A percentile compares a stretch with the other conserved stretches of the same genome.
These are phyloP conservation scores for Multifurca ochricompacta DNA, from an alignment of 768 basidiomycete species.

Conservation along the genomic window DNA sequence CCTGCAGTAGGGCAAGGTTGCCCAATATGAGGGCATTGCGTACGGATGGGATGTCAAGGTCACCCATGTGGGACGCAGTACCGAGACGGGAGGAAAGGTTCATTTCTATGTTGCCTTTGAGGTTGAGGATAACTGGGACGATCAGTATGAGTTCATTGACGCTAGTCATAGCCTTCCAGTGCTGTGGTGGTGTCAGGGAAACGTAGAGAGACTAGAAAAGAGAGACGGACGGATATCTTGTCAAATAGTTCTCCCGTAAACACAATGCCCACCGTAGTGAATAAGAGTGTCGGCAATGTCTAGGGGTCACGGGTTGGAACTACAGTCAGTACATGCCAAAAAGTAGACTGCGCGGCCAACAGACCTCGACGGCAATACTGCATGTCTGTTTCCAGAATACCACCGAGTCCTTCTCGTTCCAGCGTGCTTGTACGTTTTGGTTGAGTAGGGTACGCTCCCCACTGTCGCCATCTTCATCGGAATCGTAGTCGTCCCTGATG, in stretches of 20 bases:
- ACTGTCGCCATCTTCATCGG: conserved; percentile 29
- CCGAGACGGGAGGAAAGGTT: conserved; percentile 93
- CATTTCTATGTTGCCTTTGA: conserved; percentile 99
- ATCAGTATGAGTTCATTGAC: conserved; percentile 97
- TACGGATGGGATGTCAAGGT: conserved; percentile 64
- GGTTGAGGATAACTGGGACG: conserved; percentile 86
- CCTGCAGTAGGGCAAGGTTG: conserved; percentile 81
- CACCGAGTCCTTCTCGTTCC: conserved; percentile 19
- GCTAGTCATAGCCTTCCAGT: conserved; percentile 81
- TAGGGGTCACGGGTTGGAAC: conserved; percentile 27
- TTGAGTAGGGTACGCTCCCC: conserved; percentile 41
- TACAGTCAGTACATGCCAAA: neutral
- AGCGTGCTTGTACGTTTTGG: conserved; percentile 26
- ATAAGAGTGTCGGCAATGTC: conserved; percentile 81
- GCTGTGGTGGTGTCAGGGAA: conserved; percentile 34
- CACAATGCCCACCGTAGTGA: conserved; percentile 76
- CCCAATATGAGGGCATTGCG: conserved; percentile 67
- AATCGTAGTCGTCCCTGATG: conserved; percentile 11
- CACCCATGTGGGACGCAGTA: conserved; percentile 90
- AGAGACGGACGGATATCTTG: conserved; percentile 65
- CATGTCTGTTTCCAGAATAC: conserved; percentile 47
- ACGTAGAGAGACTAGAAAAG: neutral
- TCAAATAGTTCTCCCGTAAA: conserved; percentile 90
- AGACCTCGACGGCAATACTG: conserved; percentile 70
- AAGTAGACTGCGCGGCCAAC: conserved; percentile 21